Conservation (phyloP, 2,329 filamentous ascomycete species). For the Fusarium equiseti region DNA sequence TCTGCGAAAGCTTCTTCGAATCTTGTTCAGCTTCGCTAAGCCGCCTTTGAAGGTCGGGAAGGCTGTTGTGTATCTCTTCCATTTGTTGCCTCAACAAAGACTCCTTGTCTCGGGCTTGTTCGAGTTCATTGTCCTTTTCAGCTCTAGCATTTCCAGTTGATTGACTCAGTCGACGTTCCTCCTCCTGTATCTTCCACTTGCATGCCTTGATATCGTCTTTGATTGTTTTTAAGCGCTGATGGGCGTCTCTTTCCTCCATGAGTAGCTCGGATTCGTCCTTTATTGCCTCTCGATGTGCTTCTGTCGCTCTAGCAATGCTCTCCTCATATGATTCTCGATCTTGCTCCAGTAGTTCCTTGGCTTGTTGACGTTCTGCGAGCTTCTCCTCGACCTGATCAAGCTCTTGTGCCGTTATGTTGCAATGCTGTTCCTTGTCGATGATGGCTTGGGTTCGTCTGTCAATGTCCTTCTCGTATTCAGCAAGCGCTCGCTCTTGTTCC, state of each 20-base stretch:
- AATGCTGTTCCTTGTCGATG: conserved; percentile 44
- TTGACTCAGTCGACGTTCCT: conserved; percentile 72
- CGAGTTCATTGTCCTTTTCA: conserved; percentile 69
- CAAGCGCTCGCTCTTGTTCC: conserved; percentile 73
- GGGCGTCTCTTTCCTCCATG: conserved; percentile 74
- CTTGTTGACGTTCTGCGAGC: conserved; percentile 54
- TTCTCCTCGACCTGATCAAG: conserved; percentile 62
- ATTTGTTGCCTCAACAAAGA: conserved; percentile 46
- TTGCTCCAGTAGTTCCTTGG: conserved; percentile 57
- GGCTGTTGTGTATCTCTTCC: conserved; percentile 46
- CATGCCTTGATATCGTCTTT: conserved; percentile 60
- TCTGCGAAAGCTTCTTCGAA: conserved; percentile 48
- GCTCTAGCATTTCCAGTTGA: conserved; percentile 77
- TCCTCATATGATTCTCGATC: conserved; percentile 63
- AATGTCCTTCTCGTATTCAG: conserved; percentile 50
- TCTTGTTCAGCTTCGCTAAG: conserved; percentile 50
- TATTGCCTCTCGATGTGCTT: conserved; percentile 65
- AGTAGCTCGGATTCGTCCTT: conserved; percentile 66
- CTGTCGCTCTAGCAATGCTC: conserved; percentile 59
- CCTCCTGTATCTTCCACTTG: conserved; percentile 63
- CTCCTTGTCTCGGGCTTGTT: conserved; percentile 47
- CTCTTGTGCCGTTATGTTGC: conserved; percentile 61
- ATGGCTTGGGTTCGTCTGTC: conserved; percentile 45
- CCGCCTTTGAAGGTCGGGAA: conserved; percentile 52
- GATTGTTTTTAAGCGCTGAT: conserved; percentile 66